These are phyloP conservation scores for Debaryomyces psychrophilus DNA, from an alignment of 1,139 yeast genomes.

Conservation along the genomic window DNA sequence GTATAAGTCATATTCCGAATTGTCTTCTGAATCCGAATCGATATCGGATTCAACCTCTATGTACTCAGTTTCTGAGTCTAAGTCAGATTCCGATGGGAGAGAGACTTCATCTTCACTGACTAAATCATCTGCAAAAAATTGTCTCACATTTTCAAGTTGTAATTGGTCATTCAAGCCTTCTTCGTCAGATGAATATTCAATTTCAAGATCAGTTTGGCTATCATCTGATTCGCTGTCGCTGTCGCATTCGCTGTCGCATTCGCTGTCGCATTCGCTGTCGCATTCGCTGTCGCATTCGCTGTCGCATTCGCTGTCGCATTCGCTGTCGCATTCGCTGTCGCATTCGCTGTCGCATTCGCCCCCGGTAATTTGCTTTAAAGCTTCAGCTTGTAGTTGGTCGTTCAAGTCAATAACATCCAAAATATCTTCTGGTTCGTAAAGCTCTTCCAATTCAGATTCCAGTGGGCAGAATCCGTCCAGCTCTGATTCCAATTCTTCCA, in stretches of 20 bases:
- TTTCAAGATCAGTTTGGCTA: constrained; percentile 29
- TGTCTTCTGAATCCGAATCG: constrained; percentile 19
- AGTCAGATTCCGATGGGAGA: constrained; percentile 30
- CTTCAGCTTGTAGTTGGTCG: constrained; percentile 41
- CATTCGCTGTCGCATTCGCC: constrained; percentile 29
- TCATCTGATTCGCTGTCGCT: too few relatives aligned
- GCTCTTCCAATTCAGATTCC: constrained; percentile 11
- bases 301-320: constrained; percentile 15
- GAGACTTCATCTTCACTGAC: constrained; percentile 36
- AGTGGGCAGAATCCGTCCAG: constrained; percentile 16
- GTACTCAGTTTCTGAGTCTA: constrained; percentile 34
- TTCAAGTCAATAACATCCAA: constrained; percentile 39
- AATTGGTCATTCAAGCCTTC: constrained; percentile 39
- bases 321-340: constrained; percentile 37
- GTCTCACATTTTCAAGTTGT: constrained; percentile 44
- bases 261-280: constrained; percentile 37
- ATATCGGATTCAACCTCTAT: constrained; percentile 36
- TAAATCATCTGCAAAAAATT: constrained; percentile 40
- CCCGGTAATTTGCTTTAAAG: constrained; percentile 23
- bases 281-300: constrained; percentile 33
- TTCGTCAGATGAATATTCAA: constrained; percentile 37
- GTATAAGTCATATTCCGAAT: constrained; percentile 7
- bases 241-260: constrained; percentile 15
- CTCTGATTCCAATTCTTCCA: constrained; percentile 11
- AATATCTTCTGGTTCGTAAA: constrained; percentile 35